These are phyloP conservation scores for Clarireedia sp. DNA, from an alignment of 2,329 filamentous ascomycete species.

Conservation along the genomic window DNA sequence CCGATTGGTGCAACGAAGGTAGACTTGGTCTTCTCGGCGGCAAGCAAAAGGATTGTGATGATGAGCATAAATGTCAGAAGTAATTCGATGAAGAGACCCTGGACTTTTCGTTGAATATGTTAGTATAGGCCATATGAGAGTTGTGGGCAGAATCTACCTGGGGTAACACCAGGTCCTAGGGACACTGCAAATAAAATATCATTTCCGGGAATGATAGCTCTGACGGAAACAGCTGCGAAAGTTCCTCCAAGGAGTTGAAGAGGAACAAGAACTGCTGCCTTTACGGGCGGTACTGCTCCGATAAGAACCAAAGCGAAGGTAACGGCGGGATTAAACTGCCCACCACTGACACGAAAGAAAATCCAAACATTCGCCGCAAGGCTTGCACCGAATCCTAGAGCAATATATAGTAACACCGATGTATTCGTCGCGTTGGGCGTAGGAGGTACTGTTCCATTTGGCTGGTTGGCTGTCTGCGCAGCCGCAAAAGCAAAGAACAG, in stretches of 20 bases:
- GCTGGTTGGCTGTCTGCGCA: slow-evolving; percentile 17
- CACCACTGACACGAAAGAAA: slow-evolving; percentile 44
- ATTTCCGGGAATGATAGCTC: slow-evolving; percentile 20
- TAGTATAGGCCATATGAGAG: background rate
- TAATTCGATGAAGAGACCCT: slow-evolving; percentile 40
- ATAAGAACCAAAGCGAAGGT: slow-evolving; percentile 29
- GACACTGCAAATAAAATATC: slow-evolving; percentile 6
- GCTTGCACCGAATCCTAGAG: slow-evolving; percentile 29
- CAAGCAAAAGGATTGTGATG: slow-evolving; percentile 41
- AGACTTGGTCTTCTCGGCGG: slow-evolving; percentile 19
- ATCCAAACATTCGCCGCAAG: slow-evolving; percentile 48
- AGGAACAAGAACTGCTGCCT: slow-evolving; percentile 21
- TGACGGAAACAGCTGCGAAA: slow-evolving; percentile 33
- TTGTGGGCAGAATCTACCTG: background rate
- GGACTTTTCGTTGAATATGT: slow-evolving; percentile 12
- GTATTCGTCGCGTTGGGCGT: slow-evolving; percentile 20
- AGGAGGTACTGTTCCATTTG: slow-evolving; percentile 1
- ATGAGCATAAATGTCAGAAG: slow-evolving; percentile 39
- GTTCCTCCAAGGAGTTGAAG: slow-evolving; percentile 27
- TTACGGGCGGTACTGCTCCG: slow-evolving; percentile 24
- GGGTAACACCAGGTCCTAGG: slow-evolving; percentile 1
- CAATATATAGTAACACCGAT: slow-evolving; percentile 31
- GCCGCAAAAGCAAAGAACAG: slow-evolving; percentile 22
- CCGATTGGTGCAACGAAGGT: slow-evolving; percentile 42
- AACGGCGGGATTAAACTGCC: slow-evolving; percentile 31